Evolutionary conservation across 2,329 filamentous ascomycete genomes (phyloP).

Genomic region (Fusarium sp.): DNA sequence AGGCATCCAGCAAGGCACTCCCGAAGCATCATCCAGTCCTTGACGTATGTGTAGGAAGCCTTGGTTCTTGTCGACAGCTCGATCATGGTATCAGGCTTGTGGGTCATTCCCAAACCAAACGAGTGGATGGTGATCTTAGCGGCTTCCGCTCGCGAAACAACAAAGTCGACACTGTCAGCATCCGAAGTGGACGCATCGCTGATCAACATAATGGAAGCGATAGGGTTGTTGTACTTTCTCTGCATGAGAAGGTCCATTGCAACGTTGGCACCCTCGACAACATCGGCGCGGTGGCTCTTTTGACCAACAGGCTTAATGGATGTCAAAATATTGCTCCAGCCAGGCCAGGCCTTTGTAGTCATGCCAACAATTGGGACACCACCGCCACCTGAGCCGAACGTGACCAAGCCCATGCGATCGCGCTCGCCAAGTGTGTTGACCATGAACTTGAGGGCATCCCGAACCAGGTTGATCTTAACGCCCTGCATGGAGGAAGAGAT

Average conservation of each 20-base stretch:
- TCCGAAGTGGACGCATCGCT: constrained; percentile 97
- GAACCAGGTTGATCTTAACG: constrained; percentile 95
- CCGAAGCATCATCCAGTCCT: constrained; percentile 99
- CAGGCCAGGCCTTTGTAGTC: constrained; percentile 94
- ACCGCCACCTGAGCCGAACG: constrained; percentile 93
- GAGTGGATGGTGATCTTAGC: constrained; percentile 98
- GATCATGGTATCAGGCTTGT: constrained; percentile 99
- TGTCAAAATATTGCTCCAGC: constrained; percentile 87
- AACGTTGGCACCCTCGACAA: constrained; percentile 96
- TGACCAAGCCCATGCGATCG: constrained; percentile 96
- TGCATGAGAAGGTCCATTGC: constrained; percentile 99
- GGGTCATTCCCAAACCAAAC: constrained; percentile 94
- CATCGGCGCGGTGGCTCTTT: constrained; percentile 95
- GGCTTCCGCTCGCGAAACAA: constrained; percentile 94
- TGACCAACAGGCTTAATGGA: constrained; percentile 94
- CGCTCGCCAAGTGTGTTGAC: constrained; percentile 89
- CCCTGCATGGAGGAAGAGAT: constrained; percentile 99
- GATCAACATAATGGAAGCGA: constrained; percentile 95
- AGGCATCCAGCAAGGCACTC: constrained; percentile 95
- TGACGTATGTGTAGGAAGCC: constrained; percentile 97
- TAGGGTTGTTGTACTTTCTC: constrained; percentile 92
- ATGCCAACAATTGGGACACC: constrained; percentile 97
- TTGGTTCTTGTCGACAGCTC: constrained; percentile 95
- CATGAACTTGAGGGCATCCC: constrained; percentile 92
- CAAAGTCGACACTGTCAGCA: constrained; percentile 95